phyloP scores from a whole-genome alignment of 2,329 filamentous ascomycete species.

The Scedosporium boydii region DNA sequence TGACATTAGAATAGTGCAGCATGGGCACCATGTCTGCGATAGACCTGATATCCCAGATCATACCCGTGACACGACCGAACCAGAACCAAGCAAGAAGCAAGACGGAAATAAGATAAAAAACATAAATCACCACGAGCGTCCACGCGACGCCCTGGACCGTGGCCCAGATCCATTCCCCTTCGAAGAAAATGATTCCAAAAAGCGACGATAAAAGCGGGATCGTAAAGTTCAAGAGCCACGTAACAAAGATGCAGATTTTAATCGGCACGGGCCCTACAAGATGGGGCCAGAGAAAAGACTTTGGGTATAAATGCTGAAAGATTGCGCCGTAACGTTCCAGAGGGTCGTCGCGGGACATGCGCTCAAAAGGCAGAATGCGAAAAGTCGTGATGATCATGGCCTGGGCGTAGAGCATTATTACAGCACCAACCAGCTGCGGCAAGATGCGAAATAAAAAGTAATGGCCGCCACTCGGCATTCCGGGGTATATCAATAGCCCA shows the following conservation, averaged over 20 bases:
- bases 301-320: constrained; percentile 60
- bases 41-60: constrained; percentile 77
- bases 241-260: constrained; percentile 54
- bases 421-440: constrained; percentile 64
- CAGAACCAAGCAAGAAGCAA: constrained; percentile 52
- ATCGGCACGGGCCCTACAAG: constrained; percentile 56
- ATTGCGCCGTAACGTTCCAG: constrained; percentile 53
- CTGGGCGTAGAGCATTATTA: constrained; percentile 69
- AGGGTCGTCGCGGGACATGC: constrained; percentile 59
- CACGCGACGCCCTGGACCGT: constrained; percentile 70
- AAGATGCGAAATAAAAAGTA: constrained; percentile 86
- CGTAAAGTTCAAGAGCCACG: constrained; percentile 72
- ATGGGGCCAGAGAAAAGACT: constrained; percentile 54
- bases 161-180: constrained; percentile 66
- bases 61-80: constrained; percentile 55
- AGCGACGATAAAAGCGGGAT: constrained; percentile 72
- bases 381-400: constrained; percentile 65
- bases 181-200: constrained; percentile 54
- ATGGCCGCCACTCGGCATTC: constrained; percentile 56
- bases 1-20: constrained; percentile 69
- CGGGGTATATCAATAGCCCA: constrained; percentile 59
- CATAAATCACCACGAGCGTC: constrained; percentile 66
- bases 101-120: constrained; percentile 51
- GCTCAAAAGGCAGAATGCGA: constrained; percentile 66
- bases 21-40: constrained; percentile 74